Conservation (phyloP, 768 basidiomycete species). For the Phlebiopsis gigantea region DNA sequence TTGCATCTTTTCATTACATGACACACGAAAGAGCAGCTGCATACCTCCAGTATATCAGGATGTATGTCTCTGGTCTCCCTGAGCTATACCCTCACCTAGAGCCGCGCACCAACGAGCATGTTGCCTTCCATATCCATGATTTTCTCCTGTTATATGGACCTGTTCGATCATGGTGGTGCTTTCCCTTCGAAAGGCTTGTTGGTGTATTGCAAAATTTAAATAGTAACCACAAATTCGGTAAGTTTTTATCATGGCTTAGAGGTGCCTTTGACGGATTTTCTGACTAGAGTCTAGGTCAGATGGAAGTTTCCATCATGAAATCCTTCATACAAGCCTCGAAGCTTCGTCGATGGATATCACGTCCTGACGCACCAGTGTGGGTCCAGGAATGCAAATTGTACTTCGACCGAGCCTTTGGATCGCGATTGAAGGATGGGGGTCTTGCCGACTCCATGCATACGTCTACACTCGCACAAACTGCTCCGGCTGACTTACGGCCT, state of each 20-base stretch:
- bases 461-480: background rate
- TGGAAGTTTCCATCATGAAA: slow-evolving; percentile 2
- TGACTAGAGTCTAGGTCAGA: slow-evolving; percentile 5
- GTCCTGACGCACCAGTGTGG: slow-evolving; percentile 2
- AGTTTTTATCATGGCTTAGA: background rate
- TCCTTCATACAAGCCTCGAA: slow-evolving; percentile 3
- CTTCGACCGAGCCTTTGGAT: background rate
- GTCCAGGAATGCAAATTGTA: background rate
- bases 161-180: slow-evolving; percentile 23
- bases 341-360: slow-evolving; percentile 5
- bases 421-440: background rate
- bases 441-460: background rate
- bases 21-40: background rate
- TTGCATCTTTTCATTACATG: slow-evolving; percentile 1
- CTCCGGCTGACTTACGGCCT: background rate
- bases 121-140: slow-evolving; percentile 17
- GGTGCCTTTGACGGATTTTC: background rate
- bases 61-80: slow-evolving; percentile 8
- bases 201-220: slow-evolving; percentile 19
- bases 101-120: slow-evolving; percentile 6
- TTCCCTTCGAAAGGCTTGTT: slow-evolving; percentile 23
- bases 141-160: slow-evolving; percentile 13
- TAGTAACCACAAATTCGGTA: slow-evolving; percentile 22
- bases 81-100: slow-evolving; percentile 6
- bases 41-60: slow-evolving; percentile 9